Percentiles rank a stretch among this genome's conserved stretches.
Conservation (phyloP, 2,329 filamentous ascomycete species). For the Hansfordia pulvinata region DNA sequence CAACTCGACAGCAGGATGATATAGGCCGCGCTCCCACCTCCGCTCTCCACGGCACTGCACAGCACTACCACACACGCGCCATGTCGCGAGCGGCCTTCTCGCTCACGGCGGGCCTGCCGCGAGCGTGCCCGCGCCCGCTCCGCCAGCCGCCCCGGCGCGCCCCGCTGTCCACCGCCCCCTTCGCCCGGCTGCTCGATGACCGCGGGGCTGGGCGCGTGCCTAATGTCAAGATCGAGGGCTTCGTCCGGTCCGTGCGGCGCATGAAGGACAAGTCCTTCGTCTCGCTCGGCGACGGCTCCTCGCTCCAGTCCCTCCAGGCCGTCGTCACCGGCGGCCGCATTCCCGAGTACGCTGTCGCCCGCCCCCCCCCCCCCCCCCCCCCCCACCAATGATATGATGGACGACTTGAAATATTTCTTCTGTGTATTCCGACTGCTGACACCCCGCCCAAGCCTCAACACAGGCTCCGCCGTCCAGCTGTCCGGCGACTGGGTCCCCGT, state of each 20-base stretch:
- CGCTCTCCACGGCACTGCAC: too few relatives aligned
- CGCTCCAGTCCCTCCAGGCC: constrained; percentile 64
- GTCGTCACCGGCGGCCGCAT: constrained; percentile 58
- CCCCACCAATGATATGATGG: too few relatives aligned
- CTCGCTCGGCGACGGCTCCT: constrained; percentile 77
- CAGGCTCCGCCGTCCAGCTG: constrained; percentile 67
- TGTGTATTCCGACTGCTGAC: too few relatives aligned
- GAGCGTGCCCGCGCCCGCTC: too few relatives aligned
- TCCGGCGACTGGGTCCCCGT: constrained; percentile 66
- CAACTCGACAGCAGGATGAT: too few relatives aligned
- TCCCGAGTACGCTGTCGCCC: too few relatives aligned
- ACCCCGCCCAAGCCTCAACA: constrained; percentile 76
- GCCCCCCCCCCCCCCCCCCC: too few relatives aligned
- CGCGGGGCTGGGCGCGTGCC: constrained; percentile 26
- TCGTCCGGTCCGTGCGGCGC: constrained; percentile 71
- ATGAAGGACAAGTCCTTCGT: constrained; percentile 79
- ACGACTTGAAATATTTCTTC: too few relatives aligned
- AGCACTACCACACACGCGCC: too few relatives aligned
- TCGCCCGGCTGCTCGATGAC: constrained; percentile 44
- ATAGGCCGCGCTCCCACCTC: too few relatives aligned
- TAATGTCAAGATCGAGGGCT: constrained; percentile 58
- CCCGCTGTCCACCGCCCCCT: constrained; percentile 18
- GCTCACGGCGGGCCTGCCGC: too few relatives aligned
- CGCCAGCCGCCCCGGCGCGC: constrained; percentile 6
- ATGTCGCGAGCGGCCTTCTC: too few relatives aligned